Evolutionary conservation across 441 rosid genomes (phyloP).

Genomic region (Daphne laureola): DNA sequence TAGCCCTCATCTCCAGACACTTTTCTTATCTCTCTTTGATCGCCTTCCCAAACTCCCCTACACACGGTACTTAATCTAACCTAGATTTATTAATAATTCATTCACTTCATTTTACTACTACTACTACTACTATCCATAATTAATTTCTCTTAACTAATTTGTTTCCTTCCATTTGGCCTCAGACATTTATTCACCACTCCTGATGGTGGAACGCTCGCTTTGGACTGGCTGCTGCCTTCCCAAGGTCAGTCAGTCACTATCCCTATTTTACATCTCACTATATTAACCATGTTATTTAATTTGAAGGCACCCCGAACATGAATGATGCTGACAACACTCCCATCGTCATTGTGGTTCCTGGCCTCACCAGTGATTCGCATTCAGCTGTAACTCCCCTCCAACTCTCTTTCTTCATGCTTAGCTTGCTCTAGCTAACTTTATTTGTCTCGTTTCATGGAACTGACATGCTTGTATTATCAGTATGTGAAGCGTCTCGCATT

Average conservation of each 20-base stretch:
- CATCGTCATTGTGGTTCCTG: constrained; percentile 69
- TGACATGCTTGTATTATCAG: constrained; percentile 22
- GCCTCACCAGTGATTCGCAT: constrained; percentile 75
- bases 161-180: constrained; percentile 7
- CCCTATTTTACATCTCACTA: neutral
- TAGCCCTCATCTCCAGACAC: constrained; percentile 81
- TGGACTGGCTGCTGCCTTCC: constrained; percentile 65
- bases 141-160: neutral
- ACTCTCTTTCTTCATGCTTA: neutral
- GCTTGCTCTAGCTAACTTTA: no score
- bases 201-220: constrained; percentile 88
- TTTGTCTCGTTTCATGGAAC: no score
- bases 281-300: constrained; percentile 18
- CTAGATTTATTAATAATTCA: no score
- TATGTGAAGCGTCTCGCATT: constrained; percentile 63
- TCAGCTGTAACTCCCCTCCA: constrained; percentile 46
- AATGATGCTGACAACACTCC: constrained; percentile 35
- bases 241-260: constrained; percentile 32
- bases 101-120: no score
- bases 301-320: constrained; percentile 17
- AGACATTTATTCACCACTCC: constrained; percentile 51
- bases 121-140: no score
- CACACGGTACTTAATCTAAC: constrained; percentile 32
- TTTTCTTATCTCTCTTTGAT: constrained; percentile 51
- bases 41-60: constrained; percentile 61